Evolutionary conservation across 2,329 filamentous ascomycete species (phyloP).

Genomic region (Westerdykella sp.): DNA sequence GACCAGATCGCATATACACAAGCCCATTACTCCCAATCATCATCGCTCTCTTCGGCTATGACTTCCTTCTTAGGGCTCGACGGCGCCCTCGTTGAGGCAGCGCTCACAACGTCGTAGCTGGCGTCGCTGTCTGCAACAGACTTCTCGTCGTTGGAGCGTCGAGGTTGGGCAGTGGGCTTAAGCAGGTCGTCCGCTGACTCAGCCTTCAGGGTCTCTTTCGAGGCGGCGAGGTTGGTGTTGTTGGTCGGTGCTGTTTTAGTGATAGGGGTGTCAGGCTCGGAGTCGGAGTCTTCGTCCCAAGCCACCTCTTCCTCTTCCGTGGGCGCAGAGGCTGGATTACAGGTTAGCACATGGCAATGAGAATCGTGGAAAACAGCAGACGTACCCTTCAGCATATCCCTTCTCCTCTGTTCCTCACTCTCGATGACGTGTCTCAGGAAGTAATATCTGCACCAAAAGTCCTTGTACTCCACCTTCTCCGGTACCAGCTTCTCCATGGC

Average conservation of each 20-base stretch:
- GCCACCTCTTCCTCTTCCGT: conserved; percentile 67
- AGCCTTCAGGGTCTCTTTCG: conserved; percentile 36
- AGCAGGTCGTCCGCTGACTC: conserved; percentile 28
- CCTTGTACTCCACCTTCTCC: conserved; percentile 76
- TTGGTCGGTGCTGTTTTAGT: conserved; percentile 8
- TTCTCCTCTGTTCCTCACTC: conserved; percentile 80
- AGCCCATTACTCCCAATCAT: conserved; percentile 62
- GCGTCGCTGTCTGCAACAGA: conserved; percentile 89
- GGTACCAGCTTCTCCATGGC: conserved; percentile 98
- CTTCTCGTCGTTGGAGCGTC: conserved; percentile 64
- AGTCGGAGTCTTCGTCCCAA: conserved; percentile 67
- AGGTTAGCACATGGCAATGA: conserved; percentile 1
- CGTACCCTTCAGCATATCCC: conserved; percentile 85
- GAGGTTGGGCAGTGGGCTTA: conserved; percentile 52
- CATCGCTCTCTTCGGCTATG: conserved; percentile 56
- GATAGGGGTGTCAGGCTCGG: conserved; percentile 7
- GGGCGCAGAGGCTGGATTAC: conserved; percentile 49
- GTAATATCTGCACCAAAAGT: conserved; percentile 95
- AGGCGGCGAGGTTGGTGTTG: conserved; percentile 23
- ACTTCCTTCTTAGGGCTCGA: conserved; percentile 50
- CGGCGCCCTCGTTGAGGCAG: conserved; percentile 70
- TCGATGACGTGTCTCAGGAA: conserved; percentile 90
- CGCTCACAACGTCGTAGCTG: conserved; percentile 85
- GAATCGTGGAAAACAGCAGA: neutral
- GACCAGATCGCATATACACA: neutral